Percentiles rank a stretch among this genome's conserved stretches.
These are phyloP conservation scores for Chaetomium sp. DNA, from an alignment of 2,329 filamentous ascomycete genomes.

Conservation along the genomic window DNA sequence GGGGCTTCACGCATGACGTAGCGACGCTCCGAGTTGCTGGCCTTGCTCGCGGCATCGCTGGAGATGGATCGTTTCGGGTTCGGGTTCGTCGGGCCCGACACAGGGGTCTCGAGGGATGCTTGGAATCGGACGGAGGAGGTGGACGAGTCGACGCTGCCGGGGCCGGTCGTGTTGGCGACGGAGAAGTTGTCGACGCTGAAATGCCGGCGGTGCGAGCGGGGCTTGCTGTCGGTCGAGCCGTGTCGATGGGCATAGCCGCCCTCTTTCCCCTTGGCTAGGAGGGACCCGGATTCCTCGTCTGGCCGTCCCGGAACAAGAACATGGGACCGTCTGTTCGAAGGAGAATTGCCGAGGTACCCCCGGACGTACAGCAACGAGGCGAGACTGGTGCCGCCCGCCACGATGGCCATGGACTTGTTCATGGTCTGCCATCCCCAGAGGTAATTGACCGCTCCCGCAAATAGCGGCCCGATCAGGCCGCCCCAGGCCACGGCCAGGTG, in stretches of 20 bases:
- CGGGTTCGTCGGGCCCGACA: neutral
- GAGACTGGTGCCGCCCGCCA: slow-evolving; percentile 12
- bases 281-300: slow-evolving; percentile 21
- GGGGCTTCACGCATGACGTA: slow-evolving; percentile 24
- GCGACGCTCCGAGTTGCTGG: slow-evolving; percentile 16
- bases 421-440: slow-evolving; percentile 19
- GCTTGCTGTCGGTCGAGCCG: slow-evolving; percentile 4
- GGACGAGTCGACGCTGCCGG: slow-evolving; percentile 16
- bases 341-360: slow-evolving; percentile 19
- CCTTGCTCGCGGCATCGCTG: slow-evolving; percentile 2
- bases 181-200: slow-evolving; percentile 25
- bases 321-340: neutral
- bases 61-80: neutral
- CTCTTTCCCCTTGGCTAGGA: slow-evolving; percentile 13
- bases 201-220: slow-evolving; percentile 18
- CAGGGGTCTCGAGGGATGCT: slow-evolving; percentile 18
- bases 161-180: slow-evolving; percentile 15
- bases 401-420: slow-evolving; percentile 11
- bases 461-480: slow-evolving; percentile 18
- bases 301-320: neutral
- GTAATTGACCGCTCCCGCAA: slow-evolving; percentile 17
- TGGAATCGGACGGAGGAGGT: slow-evolving; percentile 21
- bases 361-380: slow-evolving; percentile 19
- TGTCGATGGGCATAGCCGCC: neutral
- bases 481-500: slow-evolving; percentile 20